These are phyloP conservation scores for Xerocomus potaroensis DNA, from an alignment of 768 basidiomycete species.

Conservation along the genomic window DNA sequence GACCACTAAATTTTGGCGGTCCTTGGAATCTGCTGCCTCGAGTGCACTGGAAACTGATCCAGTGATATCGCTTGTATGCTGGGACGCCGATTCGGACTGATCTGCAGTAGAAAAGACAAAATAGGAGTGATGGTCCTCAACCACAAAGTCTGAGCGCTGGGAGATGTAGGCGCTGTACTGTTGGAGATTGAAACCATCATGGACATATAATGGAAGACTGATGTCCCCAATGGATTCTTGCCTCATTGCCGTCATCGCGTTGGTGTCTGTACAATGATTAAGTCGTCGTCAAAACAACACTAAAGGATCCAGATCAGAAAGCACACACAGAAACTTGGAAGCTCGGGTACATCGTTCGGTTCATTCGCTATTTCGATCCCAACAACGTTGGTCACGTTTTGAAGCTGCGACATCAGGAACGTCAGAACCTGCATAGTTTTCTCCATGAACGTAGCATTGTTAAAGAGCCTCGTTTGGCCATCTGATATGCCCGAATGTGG, in stretches of 20 bases:
- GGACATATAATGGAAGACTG: constrained; percentile 59
- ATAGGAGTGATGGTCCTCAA: constrained; percentile 74
- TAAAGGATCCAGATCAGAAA: background rate
- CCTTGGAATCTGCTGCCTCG: constrained; percentile 23
- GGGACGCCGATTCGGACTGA: constrained; percentile 38
- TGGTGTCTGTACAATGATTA: constrained; percentile 10
- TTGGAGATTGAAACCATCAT: constrained; percentile 58
- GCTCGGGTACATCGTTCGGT: constrained; percentile 42
- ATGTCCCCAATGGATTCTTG: constrained; percentile 19
- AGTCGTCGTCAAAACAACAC: background rate
- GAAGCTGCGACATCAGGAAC: constrained; percentile 29
- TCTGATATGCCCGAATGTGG: constrained; percentile 35
- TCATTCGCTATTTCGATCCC: constrained; percentile 60
- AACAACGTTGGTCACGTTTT: constrained; percentile 46
- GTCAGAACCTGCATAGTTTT: constrained; percentile 41
- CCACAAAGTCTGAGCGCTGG: constrained; percentile 53
- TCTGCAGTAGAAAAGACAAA: constrained; percentile 62
- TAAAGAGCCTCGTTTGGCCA: constrained; percentile 38
- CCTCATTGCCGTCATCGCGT: constrained; percentile 20
- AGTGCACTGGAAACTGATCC: constrained; percentile 13
- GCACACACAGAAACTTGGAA: constrained; percentile 37
- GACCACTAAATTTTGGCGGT: constrained; percentile 42
- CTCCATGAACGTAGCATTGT: constrained; percentile 30
- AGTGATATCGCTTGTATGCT: constrained; percentile 39
- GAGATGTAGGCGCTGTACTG: constrained; percentile 40